Evolutionary conservation across 2,329 filamentous ascomycete species (phyloP).

Genomic region (Cadophora sp.): DNA sequence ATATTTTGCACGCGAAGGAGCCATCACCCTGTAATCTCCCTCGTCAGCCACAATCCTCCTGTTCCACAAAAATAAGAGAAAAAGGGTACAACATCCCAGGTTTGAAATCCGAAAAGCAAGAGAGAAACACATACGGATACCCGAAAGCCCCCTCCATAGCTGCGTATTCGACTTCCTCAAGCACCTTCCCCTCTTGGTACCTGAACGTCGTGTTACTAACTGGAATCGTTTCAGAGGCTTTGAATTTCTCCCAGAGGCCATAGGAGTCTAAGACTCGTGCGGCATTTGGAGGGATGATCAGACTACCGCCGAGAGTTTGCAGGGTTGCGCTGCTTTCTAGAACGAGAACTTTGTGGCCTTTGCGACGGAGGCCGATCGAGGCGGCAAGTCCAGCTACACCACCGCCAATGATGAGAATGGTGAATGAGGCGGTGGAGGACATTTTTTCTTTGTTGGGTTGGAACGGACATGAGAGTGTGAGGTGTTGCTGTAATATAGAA

Average conservation of each 20-base stretch:
- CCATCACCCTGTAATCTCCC: constrained; percentile 1
- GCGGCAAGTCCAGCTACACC: constrained; percentile 17
- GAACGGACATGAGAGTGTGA: neutral
- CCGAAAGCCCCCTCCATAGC: constrained; percentile 19
- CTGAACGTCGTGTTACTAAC: constrained; percentile 19
- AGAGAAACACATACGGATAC: constrained; percentile 12
- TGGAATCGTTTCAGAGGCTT: constrained; percentile 13
- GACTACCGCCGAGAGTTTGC: constrained; percentile 19
- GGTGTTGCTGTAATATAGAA: neutral
- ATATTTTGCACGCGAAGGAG: constrained; percentile 15
- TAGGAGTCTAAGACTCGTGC: constrained; percentile 13
- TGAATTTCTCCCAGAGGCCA: constrained; percentile 21
- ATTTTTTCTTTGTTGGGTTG: neutral
- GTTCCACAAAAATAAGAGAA: neutral
- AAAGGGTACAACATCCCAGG: too few species aligned
- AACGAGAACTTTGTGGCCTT: constrained; percentile 14
- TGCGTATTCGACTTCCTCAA: constrained; percentile 16
- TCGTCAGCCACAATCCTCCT: neutral
- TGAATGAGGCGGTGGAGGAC: neutral
- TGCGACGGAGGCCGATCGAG: constrained; percentile 16
- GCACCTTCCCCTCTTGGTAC: constrained; percentile 18
- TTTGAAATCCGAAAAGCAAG: neutral
- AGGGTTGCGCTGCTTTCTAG: constrained; percentile 17
- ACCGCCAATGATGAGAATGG: constrained; percentile 18
- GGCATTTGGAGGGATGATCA: constrained; percentile 15